Evolutionary conservation across 2,329 filamentous ascomycete genomes (phyloP).

Genomic region (Endothia cerciana): DNA sequence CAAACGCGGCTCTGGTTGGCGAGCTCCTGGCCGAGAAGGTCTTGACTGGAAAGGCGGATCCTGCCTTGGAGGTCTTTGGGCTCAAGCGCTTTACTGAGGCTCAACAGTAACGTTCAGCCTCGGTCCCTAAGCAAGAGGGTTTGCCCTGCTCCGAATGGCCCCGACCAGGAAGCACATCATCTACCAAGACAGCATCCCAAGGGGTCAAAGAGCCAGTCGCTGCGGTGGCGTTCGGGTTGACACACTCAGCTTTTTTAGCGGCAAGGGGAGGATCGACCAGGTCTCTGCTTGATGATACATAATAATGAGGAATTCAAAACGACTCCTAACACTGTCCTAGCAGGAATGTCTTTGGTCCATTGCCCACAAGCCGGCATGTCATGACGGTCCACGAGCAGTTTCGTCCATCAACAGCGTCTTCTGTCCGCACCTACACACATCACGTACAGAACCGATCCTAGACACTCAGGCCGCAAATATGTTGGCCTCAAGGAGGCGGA

Average conservation of each 20-base stretch:
- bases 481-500: not conserved
- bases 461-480: not conserved
- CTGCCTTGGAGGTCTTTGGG: conserved; percentile 28
- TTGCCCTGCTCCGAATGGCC: not conserved
- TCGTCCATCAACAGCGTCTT: not conserved
- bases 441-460: not conserved
- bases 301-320: not conserved
- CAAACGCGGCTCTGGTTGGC: conserved; percentile 35
- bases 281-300: not conserved
- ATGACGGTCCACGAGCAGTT: not conserved
- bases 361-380: not conserved
- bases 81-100: conserved; percentile 28
- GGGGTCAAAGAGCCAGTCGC: not conserved
- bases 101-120: not conserved
- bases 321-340: not conserved
- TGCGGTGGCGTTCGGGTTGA: not conserved
- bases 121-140: not conserved
- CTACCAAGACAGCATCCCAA: not conserved
- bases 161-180: not conserved
- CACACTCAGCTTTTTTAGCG: not conserved
- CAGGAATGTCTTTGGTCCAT: not conserved
- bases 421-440: not conserved
- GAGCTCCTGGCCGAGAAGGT: conserved; percentile 32
- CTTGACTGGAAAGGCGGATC: conserved; percentile 31
- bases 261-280: not conserved